These are phyloP conservation scores for Parasitella parasitica DNA, from an alignment of 371 early-diverging fungal species.

Conservation along the genomic window DNA sequence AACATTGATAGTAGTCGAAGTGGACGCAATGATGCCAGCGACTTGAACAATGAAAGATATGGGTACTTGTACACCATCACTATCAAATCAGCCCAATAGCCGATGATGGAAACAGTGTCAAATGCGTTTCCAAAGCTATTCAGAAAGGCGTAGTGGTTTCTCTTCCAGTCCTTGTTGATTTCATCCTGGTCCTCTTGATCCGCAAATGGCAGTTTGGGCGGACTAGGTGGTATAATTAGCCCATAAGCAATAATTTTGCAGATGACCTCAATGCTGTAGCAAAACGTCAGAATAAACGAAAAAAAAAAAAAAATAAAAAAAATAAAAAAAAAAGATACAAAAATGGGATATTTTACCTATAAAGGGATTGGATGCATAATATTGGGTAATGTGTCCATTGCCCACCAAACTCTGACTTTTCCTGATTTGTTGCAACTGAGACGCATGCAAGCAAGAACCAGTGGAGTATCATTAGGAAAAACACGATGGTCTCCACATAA, in stretches of 20 bases:
- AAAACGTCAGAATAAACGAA: background rate
- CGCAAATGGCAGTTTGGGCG: background rate
- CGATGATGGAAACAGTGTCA: conserved; percentile 45
- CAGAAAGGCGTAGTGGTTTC: conserved; percentile 38
- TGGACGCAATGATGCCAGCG: conserved; percentile 51
- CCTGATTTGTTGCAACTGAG: conserved; percentile 42
- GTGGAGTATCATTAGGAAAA: conserved; percentile 49
- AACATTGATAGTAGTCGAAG: conserved; percentile 49
- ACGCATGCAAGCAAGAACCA: conserved; percentile 58
- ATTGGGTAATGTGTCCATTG: conserved; percentile 56
- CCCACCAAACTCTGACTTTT: conserved; percentile 48
- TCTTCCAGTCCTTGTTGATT: background rate
- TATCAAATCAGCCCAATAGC: conserved; percentile 55
- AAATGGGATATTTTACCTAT: conserved; percentile 37
- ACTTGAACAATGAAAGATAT: conserved; percentile 54
- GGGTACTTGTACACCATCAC: conserved; percentile 48
- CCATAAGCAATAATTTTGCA: conserved; percentile 53
- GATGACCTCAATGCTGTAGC: conserved; percentile 19
- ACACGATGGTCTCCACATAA: conserved; percentile 40
- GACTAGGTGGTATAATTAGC: conserved; percentile 33
- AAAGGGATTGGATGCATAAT: conserved; percentile 48
- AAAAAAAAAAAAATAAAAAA: background rate
- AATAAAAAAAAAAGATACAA: background rate
- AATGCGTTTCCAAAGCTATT: conserved; percentile 49
- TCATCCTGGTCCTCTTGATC: background rate